Base-by-base conservation (phyloP, 192 early-diverging fungal species). In the Coemansia javaensis region DNA sequence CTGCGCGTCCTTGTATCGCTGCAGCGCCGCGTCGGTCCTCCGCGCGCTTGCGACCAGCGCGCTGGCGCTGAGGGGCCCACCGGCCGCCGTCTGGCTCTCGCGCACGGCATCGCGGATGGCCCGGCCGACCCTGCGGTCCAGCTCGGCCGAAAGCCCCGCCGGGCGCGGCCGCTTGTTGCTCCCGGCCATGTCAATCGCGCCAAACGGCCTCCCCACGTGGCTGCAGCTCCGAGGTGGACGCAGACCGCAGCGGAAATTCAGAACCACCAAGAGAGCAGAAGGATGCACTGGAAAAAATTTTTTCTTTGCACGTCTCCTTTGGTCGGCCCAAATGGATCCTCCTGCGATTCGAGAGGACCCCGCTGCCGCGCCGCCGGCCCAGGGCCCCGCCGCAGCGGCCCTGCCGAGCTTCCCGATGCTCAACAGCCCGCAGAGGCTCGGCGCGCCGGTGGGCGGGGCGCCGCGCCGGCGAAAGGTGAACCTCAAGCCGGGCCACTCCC, bases 401-500 rank as follows among this genome's bases (percentile, higher is more conserved):
- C 2, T 5, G 6, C 43, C 38, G 16, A 55, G 23, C 30, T 73
- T 73, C 17, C 63, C 69, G 35, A 61, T 66, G 63, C 44, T 42
- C 33, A 61, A 62, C 40, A 73, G 69, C 53, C 69, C 69, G 20
- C 69, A 73, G 34, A 54, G 56, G 53, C 53, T 66, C n/a, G 54
- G 46, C 18, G 50, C 49, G 8, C 32, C 53, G 7, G 30, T 21
- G 21, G 44, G 18, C 17, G 31, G 38, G 20, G 25, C 16, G 18
- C 34, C 47, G 41, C 59, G 55, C 11, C 30, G 89, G 21, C 67
- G 78, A 53, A 93, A 97, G 54, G 86, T 95, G 18, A 80, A 80
- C 14, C 74, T 98, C 2, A 85, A 79, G 44, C 90, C 90, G 4
- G 93, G 93, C 1, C 84, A 89, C 53, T 96, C 92, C 1, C 79